Conservation (phyloP, 2,329 filamentous ascomycete species). For the Penicillium sp. region DNA sequence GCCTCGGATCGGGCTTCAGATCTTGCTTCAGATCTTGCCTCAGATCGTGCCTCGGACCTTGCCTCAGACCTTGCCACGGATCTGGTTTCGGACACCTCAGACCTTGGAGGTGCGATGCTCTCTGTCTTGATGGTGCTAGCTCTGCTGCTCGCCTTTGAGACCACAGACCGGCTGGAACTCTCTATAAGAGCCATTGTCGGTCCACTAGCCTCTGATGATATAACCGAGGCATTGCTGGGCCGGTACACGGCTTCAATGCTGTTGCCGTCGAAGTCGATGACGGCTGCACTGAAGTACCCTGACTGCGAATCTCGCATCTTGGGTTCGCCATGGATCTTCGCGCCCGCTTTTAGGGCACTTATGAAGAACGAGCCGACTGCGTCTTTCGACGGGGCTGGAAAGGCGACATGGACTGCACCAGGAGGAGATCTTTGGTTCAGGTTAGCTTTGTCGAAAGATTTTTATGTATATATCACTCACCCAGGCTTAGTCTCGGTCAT, state of each 20-base stretch:
- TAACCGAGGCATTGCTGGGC: constrained; percentile 27
- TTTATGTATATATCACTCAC: constrained; percentile 39
- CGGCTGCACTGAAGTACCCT: constrained; percentile 61
- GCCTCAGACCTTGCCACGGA: neutral
- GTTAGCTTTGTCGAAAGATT: constrained; percentile 6
- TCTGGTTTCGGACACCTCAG: constrained; percentile 17
- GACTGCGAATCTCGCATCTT: constrained; percentile 52
- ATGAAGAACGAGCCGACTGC: constrained; percentile 71
- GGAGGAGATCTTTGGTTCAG: constrained; percentile 43
- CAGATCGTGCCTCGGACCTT: neutral
- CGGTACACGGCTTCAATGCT: constrained; percentile 73
- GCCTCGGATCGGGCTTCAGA: neutral
- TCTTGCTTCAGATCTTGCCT: neutral
- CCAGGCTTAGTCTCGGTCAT: constrained; percentile 60
- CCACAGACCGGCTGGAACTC: constrained; percentile 33
- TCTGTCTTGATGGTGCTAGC: constrained; percentile 30
- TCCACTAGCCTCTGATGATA: constrained; percentile 30
- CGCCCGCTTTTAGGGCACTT: constrained; percentile 64
- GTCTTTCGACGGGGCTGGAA: constrained; percentile 64
- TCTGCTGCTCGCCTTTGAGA: constrained; percentile 34
- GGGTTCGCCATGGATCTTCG: constrained; percentile 57
- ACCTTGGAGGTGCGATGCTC: constrained; percentile 30
- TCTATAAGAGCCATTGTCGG: constrained; percentile 38
- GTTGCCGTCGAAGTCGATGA: constrained; percentile 79
- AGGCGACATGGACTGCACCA: constrained; percentile 60